These are phyloP conservation scores for Syzygium syzygioides DNA, from an alignment of 441 rosid genomes.

Conservation along the genomic window DNA sequence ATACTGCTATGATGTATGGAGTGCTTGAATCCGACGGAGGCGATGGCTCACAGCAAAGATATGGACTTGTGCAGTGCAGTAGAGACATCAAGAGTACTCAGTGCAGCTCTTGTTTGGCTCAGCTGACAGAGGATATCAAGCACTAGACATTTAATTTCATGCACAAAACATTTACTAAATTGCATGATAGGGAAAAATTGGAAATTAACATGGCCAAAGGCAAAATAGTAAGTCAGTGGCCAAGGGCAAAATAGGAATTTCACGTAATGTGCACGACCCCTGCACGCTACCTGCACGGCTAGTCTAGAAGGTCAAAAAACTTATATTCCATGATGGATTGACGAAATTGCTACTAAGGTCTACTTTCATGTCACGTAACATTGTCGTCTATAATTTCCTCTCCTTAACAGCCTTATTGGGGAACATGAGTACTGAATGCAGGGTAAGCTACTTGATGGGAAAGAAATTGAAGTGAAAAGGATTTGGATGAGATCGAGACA, in stretches of 20 bases:
- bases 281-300: neutral
- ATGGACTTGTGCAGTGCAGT: neutral
- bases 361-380: neutral
- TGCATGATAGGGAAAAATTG: too few species aligned
- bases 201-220: too few species aligned
- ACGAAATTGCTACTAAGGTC: neutral
- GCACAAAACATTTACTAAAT: too few species aligned
- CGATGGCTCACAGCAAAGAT: neutral
- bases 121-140: neutral
- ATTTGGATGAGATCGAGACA: conserved; percentile 41
- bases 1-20: neutral
- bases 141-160: neutral
- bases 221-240: too few species aligned
- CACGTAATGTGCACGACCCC: too few species aligned
- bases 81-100: neutral
- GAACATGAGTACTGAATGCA: neutral
- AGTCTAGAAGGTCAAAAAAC: neutral
- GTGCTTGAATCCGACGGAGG: neutral
- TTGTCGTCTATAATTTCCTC: neutral
- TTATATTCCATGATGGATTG: neutral
- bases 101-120: neutral
- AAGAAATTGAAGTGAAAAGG: conserved; percentile 48
- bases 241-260: too few species aligned
- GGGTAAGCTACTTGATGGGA: conserved; percentile 33
- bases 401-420: neutral